Conservation (phyloP, 495 filamentous ascomycete genomes). For the Friedmanniomyces simplex region DNA sequence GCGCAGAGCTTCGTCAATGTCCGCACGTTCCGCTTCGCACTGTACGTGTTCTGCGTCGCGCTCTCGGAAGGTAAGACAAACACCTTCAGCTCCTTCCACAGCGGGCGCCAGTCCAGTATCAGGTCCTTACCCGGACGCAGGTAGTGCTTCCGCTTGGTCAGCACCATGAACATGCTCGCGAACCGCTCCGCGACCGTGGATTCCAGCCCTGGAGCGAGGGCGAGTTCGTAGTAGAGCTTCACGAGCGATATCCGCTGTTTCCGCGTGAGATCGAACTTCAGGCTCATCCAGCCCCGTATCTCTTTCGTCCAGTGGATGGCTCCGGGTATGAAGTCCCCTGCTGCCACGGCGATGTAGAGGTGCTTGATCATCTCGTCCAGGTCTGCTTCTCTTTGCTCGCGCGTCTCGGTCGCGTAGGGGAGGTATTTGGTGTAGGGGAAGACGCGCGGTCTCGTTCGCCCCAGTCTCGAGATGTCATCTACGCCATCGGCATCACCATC, state of each 20-base stretch:
- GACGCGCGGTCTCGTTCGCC: conserved; percentile 74
- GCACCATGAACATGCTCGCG: conserved; percentile 86
- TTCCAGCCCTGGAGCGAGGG: conserved; percentile 84
- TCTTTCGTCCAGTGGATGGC: conserved; percentile 96
- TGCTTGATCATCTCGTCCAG: conserved; percentile 80
- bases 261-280: conserved; percentile 92
- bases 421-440: conserved; percentile 85
- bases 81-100: conserved; percentile 83
- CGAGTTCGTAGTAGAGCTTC: conserved; percentile 86
- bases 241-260: conserved; percentile 73
- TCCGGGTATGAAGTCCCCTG: conserved; percentile 87
- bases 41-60: conserved; percentile 51
- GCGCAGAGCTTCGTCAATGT: conserved; percentile 78
- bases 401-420: conserved; percentile 75
- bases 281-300: conserved; percentile 82
- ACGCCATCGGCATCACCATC: conserved; percentile 30
- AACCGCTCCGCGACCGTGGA: conserved; percentile 75
- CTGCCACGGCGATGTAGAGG: conserved; percentile 79
- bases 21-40: conserved; percentile 56
- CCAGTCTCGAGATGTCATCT: conserved; percentile 34
- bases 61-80: conserved; percentile 79
- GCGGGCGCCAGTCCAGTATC: conserved; percentile 79
- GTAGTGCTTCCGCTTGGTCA: conserved; percentile 96
- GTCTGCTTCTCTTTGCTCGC: conserved; percentile 58
- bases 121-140: conserved; percentile 80